Evolutionary conservation across 1,284 basidiomycete species (phyloP).

Genomic region (Chalciporus piperatoides): DNA sequence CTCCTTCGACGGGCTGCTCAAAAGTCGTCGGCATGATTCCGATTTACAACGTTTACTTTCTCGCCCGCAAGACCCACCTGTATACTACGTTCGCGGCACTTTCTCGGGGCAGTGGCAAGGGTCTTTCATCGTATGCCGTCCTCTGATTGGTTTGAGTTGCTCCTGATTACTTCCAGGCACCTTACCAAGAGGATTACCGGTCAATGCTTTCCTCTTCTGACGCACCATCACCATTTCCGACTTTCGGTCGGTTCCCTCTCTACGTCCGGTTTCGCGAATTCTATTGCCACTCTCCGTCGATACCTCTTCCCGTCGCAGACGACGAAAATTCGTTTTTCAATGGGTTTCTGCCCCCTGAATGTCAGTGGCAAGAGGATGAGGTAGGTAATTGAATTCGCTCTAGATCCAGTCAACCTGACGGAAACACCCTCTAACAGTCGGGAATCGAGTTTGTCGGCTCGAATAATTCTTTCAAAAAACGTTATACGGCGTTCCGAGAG

Average conservation of each 20-base stretch:
- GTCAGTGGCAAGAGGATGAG: conserved; percentile 34
- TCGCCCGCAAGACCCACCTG: conserved; percentile 1
- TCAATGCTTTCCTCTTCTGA: conserved; percentile 33
- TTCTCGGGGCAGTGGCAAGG: conserved; percentile 48
- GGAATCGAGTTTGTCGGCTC: conserved; percentile 41
- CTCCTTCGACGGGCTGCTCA: conserved; percentile 22
- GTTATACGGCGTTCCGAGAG: conserved; percentile 30
- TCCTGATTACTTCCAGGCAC: conserved; percentile 32
- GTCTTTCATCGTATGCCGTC: conserved; percentile 39
- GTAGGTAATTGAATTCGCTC: conserved; percentile 24
- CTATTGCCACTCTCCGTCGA: conserved; percentile 34
- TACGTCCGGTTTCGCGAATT: conserved; percentile 47
- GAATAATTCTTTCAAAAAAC: conserved; percentile 33
- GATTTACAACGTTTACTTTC: conserved; percentile 29
- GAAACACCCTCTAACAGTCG: conserved; percentile 27
- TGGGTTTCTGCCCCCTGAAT: conserved; percentile 45
- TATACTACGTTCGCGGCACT: conserved; percentile 39
- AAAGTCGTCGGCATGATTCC: conserved; percentile 33
- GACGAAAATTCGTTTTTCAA: conserved; percentile 31
- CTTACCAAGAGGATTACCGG: conserved; percentile 35
- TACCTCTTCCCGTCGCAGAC: conserved; percentile 27
- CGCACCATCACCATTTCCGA: conserved; percentile 34
- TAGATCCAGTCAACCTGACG: conserved; percentile 7
- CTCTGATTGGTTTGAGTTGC: neutral
- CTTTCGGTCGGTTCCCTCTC: conserved; percentile 39